Conservation (phyloP, 331 rosid genomes). For the Acacia concinna region DNA sequence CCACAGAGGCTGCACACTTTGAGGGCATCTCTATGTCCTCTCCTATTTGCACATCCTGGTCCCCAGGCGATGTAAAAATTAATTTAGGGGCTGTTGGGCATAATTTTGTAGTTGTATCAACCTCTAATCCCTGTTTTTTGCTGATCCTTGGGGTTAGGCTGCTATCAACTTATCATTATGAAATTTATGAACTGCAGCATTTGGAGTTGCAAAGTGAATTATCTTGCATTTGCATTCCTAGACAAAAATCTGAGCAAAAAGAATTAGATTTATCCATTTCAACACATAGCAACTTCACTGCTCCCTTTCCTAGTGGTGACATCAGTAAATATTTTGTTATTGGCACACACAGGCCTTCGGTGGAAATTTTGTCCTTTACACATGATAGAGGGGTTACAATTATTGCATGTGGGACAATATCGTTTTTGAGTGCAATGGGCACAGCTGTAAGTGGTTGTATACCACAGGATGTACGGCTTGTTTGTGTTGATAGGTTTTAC, state of each 20-base stretch:
- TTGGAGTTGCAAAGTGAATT: constrained; percentile 74
- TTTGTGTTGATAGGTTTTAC: constrained; percentile 71
- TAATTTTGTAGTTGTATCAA: constrained; percentile 80
- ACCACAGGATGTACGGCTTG: constrained; percentile 94
- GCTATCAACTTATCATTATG: constrained; percentile 55
- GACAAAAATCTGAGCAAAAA: constrained; percentile 42
- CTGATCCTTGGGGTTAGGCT: constrained; percentile 77
- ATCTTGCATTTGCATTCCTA: constrained; percentile 89
- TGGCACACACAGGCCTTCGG: constrained; percentile 91
- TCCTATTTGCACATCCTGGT: constrained; percentile 85
- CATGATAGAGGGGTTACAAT: constrained; percentile 56
- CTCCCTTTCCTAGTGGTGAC: constrained; percentile 55
- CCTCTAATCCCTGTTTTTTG: constrained; percentile 85
- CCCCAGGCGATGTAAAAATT: constrained; percentile 62
- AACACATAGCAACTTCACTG: constrained; percentile 35
- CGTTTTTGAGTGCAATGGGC: constrained; percentile 64
- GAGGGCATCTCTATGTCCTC: constrained; percentile 68
- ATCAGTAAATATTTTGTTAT: constrained; percentile 63
- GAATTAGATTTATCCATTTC: constrained; percentile 38
- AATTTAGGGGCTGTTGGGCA: constrained; percentile 95
- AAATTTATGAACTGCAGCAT: constrained; percentile 81
- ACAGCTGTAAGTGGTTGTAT: constrained; percentile 81
- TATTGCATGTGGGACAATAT: constrained; percentile 72
- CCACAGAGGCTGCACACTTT: constrained; percentile 75
- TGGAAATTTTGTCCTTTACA: constrained; percentile 63